These are phyloP conservation scores for Phlebiopsis gigantea DNA, from an alignment of 768 basidiomycete species.

Conservation along the genomic window DNA sequence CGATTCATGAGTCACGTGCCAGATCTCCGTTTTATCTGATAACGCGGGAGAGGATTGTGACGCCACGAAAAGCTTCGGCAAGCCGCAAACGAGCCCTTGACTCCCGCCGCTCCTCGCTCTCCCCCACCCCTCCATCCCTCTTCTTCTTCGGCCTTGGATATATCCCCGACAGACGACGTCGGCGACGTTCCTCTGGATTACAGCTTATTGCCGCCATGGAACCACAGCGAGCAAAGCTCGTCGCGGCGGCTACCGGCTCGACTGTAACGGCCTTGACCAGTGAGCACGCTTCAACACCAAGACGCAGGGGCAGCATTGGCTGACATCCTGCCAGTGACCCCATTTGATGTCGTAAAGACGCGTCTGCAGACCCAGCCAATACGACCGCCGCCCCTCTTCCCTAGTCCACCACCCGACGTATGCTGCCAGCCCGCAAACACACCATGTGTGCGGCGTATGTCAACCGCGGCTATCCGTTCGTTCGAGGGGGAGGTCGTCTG, in stretches of 20 bases:
- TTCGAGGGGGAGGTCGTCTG: conserved; percentile 67
- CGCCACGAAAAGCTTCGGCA: not conserved
- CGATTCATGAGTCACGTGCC: not conserved
- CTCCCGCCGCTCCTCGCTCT: not conserved
- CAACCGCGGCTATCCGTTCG: conserved; percentile 50
- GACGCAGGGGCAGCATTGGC: conserved; percentile 7
- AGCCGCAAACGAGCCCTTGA: not conserved
- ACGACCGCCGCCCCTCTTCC: conserved; percentile 37
- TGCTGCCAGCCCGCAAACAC: conserved; percentile 66
- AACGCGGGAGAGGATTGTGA: not conserved
- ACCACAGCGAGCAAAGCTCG: conserved; percentile 70
- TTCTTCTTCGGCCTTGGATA: not conserved
- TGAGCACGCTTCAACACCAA: conserved; percentile 28
- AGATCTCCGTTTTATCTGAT: conserved; percentile 2
- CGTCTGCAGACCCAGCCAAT: conserved; percentile 89
- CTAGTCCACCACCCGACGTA: conserved; percentile 45
- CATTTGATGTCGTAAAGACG: conserved; percentile 97
- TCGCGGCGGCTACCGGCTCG: conserved; percentile 76
- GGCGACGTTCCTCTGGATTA: not conserved
- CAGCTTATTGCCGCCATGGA: conserved; percentile 41
- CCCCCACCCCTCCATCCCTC: not conserved
- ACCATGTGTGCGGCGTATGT: conserved; percentile 71
- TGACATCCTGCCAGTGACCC: conserved; percentile 78
- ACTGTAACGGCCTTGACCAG: conserved; percentile 81
- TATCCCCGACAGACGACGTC: not conserved